These are phyloP conservation scores for Zygnema cylindricum DNA, from an alignment of 139 green algal species.

Conservation along the genomic window DNA sequence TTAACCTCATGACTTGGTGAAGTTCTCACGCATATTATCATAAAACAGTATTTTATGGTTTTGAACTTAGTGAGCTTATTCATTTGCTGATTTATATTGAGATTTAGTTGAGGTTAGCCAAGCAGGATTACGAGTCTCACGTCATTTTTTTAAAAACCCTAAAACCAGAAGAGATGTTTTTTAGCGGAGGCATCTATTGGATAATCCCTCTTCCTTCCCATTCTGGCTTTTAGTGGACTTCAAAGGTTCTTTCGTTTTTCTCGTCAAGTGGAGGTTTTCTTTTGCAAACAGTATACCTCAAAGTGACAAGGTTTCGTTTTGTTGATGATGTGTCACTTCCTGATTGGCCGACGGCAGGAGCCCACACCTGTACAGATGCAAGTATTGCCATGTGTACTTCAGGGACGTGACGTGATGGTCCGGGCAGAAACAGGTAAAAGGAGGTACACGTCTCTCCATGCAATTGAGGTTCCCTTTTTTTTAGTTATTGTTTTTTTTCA, in stretches of 20 bases:
- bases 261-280: background rate
- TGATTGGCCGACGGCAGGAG: slow-evolving; percentile 4
- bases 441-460: too few species aligned
- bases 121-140: too few species aligned
- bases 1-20: too few species aligned
- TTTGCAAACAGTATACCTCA: background rate
- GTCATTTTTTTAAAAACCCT: too few species aligned
- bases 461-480: too few species aligned
- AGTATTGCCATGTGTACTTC: slow-evolving; percentile 7
- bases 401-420: slow-evolving; percentile 27
- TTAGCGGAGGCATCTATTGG: background rate
- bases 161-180: background rate
- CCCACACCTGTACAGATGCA: slow-evolving; percentile 46
- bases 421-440: slow-evolving; percentile 26
- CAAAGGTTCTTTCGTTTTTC: background rate
- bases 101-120: too few species aligned
- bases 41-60: too few species aligned
- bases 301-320: background rate
- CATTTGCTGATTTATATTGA: too few species aligned
- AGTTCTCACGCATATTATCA: too few species aligned
- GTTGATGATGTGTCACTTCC: background rate
- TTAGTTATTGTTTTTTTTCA: too few species aligned
- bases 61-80: too few species aligned
- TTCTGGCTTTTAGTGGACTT: background rate
- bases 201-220: background rate